A percentile compares a stretch with the other conserved stretches of the same genome.
Evolutionary conservation across 495 filamentous ascomycete species (phyloP).

Genomic region (Aspergillus heteromorphus): DNA sequence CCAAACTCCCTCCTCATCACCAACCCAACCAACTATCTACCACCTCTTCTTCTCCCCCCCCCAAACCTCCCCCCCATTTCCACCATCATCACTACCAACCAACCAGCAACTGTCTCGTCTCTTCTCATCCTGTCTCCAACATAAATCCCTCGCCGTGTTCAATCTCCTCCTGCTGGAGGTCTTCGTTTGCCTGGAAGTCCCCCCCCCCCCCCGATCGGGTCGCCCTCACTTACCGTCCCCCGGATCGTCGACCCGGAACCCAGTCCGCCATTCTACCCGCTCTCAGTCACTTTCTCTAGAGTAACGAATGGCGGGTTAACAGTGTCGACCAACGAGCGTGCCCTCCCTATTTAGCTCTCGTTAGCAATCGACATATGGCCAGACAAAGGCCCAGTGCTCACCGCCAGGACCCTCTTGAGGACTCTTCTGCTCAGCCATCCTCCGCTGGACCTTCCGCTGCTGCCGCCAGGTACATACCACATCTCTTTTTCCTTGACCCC

Average conservation of each 20-base stretch:
- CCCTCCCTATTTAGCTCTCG: constrained; percentile 28
- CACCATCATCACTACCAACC: too few relatives aligned
- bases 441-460: constrained; percentile 38
- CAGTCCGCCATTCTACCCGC: constrained; percentile 14
- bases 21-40: constrained; percentile 8
- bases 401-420: constrained; percentile 48
- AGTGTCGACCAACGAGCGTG: constrained; percentile 31
- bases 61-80: constrained; percentile 4
- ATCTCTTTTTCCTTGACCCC: constrained; percentile 16
- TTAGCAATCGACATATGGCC: constrained; percentile 47
- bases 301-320: constrained; percentile 48
- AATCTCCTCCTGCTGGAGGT: neutral
- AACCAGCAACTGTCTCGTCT: constrained; percentile 1
- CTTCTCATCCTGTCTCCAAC: constrained; percentile 2
- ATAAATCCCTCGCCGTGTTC: neutral
- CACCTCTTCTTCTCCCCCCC: constrained; percentile 4
- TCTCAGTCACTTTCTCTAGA: constrained; percentile 18
- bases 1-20: constrained; percentile 5
- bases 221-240: neutral
- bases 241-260: constrained; percentile 3
- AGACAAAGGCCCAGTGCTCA: constrained; percentile 43
- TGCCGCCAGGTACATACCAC: constrained; percentile 44
- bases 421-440: constrained; percentile 32
- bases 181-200: neutral
- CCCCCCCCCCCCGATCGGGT: neutral